Evolutionary conservation across 2,329 filamentous ascomycete genomes (phyloP).

Genomic region (Epichloe glyceriae): DNA sequence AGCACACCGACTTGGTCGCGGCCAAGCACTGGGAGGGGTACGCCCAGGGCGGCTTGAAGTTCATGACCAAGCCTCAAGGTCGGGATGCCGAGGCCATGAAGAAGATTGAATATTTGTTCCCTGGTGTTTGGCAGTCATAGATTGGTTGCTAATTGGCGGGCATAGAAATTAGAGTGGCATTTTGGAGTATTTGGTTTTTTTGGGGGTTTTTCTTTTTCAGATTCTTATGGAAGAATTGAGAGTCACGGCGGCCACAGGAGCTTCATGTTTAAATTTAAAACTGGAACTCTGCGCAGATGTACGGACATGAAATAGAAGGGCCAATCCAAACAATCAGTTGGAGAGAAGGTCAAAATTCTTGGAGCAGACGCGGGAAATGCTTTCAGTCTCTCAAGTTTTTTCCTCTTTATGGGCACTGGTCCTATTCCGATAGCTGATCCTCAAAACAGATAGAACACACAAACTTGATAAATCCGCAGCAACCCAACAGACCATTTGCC

Average conservation of each 20-base stretch:
- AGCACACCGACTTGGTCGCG: constrained; percentile 60
- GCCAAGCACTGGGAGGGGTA: constrained; percentile 73
- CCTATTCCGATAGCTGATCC: too few relatives aligned
- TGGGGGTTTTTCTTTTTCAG: background rate
- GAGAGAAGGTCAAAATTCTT: background rate
- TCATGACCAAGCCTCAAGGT: constrained; percentile 70
- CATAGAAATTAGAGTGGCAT: background rate
- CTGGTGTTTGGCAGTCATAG: constrained; percentile 51
- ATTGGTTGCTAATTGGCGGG: background rate
- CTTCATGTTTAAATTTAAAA: too few relatives aligned
- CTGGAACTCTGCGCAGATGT: background rate
- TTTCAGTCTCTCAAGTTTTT: too few relatives aligned
- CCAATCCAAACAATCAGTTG: background rate
- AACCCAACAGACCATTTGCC: too few relatives aligned
- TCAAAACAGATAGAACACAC: too few relatives aligned
- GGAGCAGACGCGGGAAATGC: too few relatives aligned
- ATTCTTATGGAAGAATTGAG: background rate
- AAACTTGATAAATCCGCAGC: too few relatives aligned
- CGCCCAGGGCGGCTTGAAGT: constrained; percentile 63
- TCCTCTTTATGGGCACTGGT: background rate
- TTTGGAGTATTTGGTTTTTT: background rate
- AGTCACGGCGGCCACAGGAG: too few relatives aligned
- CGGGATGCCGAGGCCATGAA: constrained; percentile 61
- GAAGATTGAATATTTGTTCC: constrained; percentile 79
- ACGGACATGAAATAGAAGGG: background rate